Evolutionary conservation across 1,139 yeast species (phyloP), one percentile per base, ranked within the genome.

Genomic region (Yamadazyma mexicana): DNA sequence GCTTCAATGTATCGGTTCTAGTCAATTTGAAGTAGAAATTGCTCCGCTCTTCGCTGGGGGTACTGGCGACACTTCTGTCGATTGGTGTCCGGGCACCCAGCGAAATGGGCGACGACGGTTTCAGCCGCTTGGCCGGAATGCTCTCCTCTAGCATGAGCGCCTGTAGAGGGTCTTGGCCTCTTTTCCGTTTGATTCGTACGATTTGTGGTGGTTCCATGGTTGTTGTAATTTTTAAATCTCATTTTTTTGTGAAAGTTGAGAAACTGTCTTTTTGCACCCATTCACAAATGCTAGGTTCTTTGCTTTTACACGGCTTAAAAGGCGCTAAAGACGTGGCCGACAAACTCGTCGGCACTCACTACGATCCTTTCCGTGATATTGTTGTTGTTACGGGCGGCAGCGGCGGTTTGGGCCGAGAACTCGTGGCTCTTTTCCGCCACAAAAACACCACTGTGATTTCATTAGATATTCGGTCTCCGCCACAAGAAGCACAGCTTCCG

Each of bases 351-450:
- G 87, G 87, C 1, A 74, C 69, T 40, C 64, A 62, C 10, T 73
- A 73, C 46, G 83, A 79, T 30, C 69, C 77, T 0, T 51, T 48
- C 38, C 59, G 64, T 17, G 88, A 86, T 50, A 64, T 84, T 10
- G 83, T 82, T 0, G 59, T 88, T n/a, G 66, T 91, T 18, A 89
- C 97, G 0, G 97, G 97, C 1, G 97, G 96, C 0, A 56, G 77
- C 2, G 64, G 78, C 0, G 97, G 97, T 0, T 66, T 91, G 17
- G 97, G 97, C 0, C 62, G 62, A 34, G 85, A 79, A 42, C 49
- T 89, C n/a, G 86, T 75, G 0, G n/a, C 15, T 17, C 16, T 12
- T 15, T 36, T 41, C 12, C 25, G 6, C 6, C 14, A 34, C 3
- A 17, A n/a, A 5, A 24, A 31, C 14, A 24, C 44, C 12, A 69